A percentile compares a stretch with the other conserved stretches of the same genome.
Conservation (phyloP, 768 basidiomycete genomes). For the Calocybe gangraenosa region DNA sequence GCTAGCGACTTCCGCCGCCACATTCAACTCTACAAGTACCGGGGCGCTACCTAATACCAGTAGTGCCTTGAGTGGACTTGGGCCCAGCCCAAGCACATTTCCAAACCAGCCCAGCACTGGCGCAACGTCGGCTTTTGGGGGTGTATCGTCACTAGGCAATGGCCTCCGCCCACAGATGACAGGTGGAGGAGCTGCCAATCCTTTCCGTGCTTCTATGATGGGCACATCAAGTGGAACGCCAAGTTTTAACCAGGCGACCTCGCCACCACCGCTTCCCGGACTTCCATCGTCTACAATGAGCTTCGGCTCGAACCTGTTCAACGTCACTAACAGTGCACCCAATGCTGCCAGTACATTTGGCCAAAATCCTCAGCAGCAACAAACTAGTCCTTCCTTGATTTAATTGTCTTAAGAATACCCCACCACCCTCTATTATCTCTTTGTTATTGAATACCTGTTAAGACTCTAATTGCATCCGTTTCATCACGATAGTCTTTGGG, state of each 20-base stretch:
- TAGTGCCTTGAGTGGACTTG: constrained; percentile 9
- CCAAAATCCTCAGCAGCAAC: constrained; percentile 34
- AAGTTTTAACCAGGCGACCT: constrained; percentile 3
- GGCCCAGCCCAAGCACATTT: constrained; percentile 12
- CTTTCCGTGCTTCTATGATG: constrained; percentile 64
- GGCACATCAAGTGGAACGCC: constrained; percentile 9
- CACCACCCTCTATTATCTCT: constrained; percentile 14
- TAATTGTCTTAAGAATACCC: constrained; percentile 20
- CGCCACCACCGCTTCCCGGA: constrained; percentile 17
- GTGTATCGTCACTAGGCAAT: constrained; percentile 37
- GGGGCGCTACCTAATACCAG: constrained; percentile 10
- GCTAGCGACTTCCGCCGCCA: constrained; percentile 41
- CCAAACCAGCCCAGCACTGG: constrained; percentile 31
- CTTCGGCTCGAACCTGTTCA: constrained; percentile 13
- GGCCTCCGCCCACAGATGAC: constrained; percentile 62
- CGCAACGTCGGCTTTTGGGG: constrained; percentile 33
- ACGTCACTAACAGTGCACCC: constrained; percentile 21
- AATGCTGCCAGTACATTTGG: constrained; percentile 14
- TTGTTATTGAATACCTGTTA: constrained; percentile 10
- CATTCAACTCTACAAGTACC: constrained; percentile 20
- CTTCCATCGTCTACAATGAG: constrained; percentile 13
- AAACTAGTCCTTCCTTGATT: constrained; percentile 45
- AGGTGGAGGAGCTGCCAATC: constrained; percentile 57
- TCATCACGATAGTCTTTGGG: constrained; percentile 13
- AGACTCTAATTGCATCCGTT: constrained; percentile 15